Base-by-base conservation (phyloP, 352 stramenopile genomes). In the Phytophthora aleatoria region DNA sequence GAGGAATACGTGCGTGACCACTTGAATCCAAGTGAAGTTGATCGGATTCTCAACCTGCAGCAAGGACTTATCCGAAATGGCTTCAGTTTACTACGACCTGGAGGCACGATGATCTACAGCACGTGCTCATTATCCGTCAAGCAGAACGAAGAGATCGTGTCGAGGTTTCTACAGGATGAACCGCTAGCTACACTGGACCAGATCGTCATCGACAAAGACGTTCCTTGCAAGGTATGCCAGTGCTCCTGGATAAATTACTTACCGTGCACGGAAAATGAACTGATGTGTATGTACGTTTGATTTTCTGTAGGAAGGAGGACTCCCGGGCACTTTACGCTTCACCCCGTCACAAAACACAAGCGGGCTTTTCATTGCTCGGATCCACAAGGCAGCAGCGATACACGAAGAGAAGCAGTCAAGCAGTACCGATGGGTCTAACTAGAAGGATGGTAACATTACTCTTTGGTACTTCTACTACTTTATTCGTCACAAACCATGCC, bases 121-220 rank as follows among this genome's bases (percentile, higher is more conserved):
- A 99, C 94, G 7, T 98, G 96, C 74, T 98, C 92, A 52, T 77
- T 99, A 15, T 97, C 89, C 1, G 57, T 91, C 16, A 81, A 87
- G 61, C 94, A 99, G 73, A 99, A 99, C 67, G 94, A 98, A 76
- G 76, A 91, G 3, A 81, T 98, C n/a, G 91, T 99, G 8, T 41
- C 61, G 7, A 78, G 58, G 28, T 89, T 99, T 35, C 71, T 99
- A 1, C 36, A 79, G 12, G 67, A 79, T 6, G 67, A 84, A 45
- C 49, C 71, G 0, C 51, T 47, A 2, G 83, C 82, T 5, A 57
- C 36, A 12, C 47, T 91, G 3, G 53, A 81, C 27, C 52, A 66
- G 1, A 84, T 92, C 11, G 64, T 76, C 12, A 50, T 55, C 35
- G 26, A 41, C 36, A 54, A 75, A 20, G 74, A 73, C 3, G 69